These are phyloP conservation scores for Scopulariopsis brevicaulis DNA, from an alignment of 2,329 filamentous ascomycete genomes.

Conservation along the genomic window DNA sequence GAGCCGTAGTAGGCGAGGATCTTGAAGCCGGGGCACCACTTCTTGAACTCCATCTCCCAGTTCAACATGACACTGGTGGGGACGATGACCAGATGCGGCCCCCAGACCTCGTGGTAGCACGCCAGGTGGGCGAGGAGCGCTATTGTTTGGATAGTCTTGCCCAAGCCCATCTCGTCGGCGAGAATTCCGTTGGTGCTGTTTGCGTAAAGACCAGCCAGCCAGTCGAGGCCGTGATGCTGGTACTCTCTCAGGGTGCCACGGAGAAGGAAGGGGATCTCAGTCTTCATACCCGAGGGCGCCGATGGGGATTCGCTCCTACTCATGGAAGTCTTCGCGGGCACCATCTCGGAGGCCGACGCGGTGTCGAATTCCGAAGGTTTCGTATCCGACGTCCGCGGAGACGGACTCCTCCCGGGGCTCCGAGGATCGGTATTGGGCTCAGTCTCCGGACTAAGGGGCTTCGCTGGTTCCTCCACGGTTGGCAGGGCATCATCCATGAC, in stretches of 20 bases:
- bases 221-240: constrained; percentile 93
- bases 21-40: constrained; percentile 96
- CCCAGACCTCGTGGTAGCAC: constrained; percentile 84
- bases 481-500: constrained; percentile 19
- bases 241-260: constrained; percentile 89
- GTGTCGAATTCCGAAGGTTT: constrained; percentile 38
- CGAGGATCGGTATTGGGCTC: constrained; percentile 28
- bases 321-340: constrained; percentile 14
- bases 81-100: constrained; percentile 89
- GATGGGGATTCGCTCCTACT: constrained; percentile 20
- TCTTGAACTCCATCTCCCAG: constrained; percentile 99
- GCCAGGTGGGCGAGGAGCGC: constrained; percentile 86
- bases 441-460: constrained; percentile 26
- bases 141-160: constrained; percentile 98
- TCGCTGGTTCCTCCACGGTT: constrained; percentile 5
- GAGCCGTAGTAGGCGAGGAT: constrained; percentile 95
- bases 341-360: constrained; percentile 22
- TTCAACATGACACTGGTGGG: constrained; percentile 98
- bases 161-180: constrained; percentile 96
- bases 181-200: constrained; percentile 93
- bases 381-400: constrained; percentile 36
- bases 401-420: constrained; percentile 33
- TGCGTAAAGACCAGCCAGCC: constrained; percentile 85
- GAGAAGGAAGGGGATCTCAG: constrained; percentile 68
- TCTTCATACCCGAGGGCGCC: constrained; percentile 35